phyloP scores from a whole-genome alignment of 768 basidiomycete species.

The Kockovaella imperatae region DNA sequence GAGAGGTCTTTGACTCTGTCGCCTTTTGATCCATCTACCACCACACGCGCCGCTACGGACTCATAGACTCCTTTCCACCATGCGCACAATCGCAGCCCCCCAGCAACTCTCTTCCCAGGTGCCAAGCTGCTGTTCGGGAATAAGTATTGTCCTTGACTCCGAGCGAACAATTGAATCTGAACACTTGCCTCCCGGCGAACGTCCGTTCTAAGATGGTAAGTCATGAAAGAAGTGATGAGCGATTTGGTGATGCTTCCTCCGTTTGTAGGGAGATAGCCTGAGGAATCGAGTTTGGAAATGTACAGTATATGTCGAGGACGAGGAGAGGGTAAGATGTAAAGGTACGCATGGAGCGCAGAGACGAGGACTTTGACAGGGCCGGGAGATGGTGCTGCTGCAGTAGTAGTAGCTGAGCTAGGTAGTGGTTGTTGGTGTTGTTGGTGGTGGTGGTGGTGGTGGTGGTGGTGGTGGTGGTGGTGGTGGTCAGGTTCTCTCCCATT shows the following conservation, averaged over 20 bases:
- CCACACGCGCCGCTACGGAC: slow-evolving; percentile 51
- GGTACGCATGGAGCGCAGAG: slow-evolving; percentile 53
- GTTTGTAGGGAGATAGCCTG: slow-evolving; percentile 57
- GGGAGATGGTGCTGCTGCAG: background rate
- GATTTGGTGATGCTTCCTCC: slow-evolving; percentile 51
- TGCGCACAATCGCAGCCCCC: slow-evolving; percentile 69
- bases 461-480: background rate
- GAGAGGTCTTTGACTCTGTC: background rate
- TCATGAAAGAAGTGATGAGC: slow-evolving; percentile 62
- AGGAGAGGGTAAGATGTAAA: slow-evolving; percentile 64
- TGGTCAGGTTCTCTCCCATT: background rate
- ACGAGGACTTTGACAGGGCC: slow-evolving; percentile 53
- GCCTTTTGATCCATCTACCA: background rate
- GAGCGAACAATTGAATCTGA: slow-evolving; percentile 82
- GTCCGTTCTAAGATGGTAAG: slow-evolving; percentile 54
- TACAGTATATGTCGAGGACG: slow-evolving; percentile 69
- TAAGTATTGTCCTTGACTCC: slow-evolving; percentile 83
- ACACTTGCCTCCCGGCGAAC: slow-evolving; percentile 57
- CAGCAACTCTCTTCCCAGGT: slow-evolving; percentile 61
- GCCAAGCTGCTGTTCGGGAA: slow-evolving; percentile 79
- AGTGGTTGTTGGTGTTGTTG: background rate
- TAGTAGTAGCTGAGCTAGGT: background rate
- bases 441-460: background rate
- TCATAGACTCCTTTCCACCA: slow-evolving; percentile 86
- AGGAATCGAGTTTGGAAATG: slow-evolving; percentile 88